Evolutionary conservation across 2,329 filamentous ascomycete species (phyloP), one percentile per base, ranked within the genome.

Genomic region (Exophiala xenobiotica): DNA sequence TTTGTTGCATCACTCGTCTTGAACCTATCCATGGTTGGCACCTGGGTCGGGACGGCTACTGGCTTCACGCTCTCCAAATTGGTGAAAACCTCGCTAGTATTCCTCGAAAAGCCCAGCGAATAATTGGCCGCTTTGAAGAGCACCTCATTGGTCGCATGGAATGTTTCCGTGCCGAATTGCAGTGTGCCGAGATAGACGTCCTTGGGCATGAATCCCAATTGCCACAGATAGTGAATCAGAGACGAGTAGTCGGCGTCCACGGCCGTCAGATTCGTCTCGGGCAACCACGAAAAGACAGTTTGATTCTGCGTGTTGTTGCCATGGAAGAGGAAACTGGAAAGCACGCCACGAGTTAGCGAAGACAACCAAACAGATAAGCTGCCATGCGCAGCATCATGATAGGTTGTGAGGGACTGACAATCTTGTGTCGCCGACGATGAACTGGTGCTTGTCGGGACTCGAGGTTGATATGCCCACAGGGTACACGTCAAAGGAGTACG

Each of bases 141-240:
- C 6, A 46, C 42, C 19, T 51, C 49, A 20, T 19, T 27, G 2
- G 14, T 14, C 7, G 49, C 22, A 31, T 53, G 45, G 27, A 42
- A 53, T 4, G 14, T 40, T 23, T 53, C 44, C 18, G 44, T 42
- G 24, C 43, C 49, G 38, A 53, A 53, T 27, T 53, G 49, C 6
- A 53, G 12, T 6, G 45, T 48, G 3, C 49, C 49, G 6, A 53
- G 44, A 19, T 42, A 48, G 12, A 53, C 7, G n/a, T 47, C 26
- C 9, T 29, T n/a, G 4, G 43, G 43, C 24, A 53, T 53, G 37
- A 53, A 53, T 9, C 27, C 20, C 26, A 43, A 42, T 37, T 51
- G 48, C 48, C 48, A 51, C 8, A 51, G 48, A 20, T 51, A 51
- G 40, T 51, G 48, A 9, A 51, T 19, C 24, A 51, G 24, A 7